Evolutionary conservation across 2,329 filamentous ascomycete species (phyloP).

Genomic region (Fusarium lateritium): DNA sequence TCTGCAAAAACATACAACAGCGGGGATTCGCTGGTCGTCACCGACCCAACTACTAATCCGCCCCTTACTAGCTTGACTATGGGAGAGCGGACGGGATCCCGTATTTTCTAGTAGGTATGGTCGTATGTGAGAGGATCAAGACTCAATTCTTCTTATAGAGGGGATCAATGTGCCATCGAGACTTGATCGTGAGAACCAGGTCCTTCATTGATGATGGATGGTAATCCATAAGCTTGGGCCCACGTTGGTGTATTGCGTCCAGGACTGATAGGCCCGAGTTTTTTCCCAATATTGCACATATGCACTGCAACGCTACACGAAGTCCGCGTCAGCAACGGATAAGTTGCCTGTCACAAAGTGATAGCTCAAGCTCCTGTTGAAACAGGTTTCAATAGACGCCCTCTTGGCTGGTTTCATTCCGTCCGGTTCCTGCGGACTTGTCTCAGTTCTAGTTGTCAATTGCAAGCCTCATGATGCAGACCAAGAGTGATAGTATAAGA

Average conservation of each 20-base stretch:
- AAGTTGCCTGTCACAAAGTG: not conserved
- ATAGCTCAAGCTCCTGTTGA: not conserved
- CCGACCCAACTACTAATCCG: slow-evolving; percentile 28
- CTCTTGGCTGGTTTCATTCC: slow-evolving; percentile 1
- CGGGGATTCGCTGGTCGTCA: slow-evolving; percentile 23
- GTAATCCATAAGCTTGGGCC: slow-evolving; percentile 1
- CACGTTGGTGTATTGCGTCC: slow-evolving; percentile 2
- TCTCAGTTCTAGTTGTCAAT: not conserved
- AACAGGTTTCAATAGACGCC: not conserved
- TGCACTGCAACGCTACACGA: slow-evolving; percentile 24
- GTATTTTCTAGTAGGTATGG: slow-evolving; percentile 28
- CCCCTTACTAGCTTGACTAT: slow-evolving; percentile 19
- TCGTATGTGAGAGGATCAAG: not conserved
- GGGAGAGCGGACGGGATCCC: slow-evolving; percentile 37
- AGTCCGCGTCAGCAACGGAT: slow-evolving; percentile 31
- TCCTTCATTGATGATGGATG: not conserved
- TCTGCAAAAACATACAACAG: slow-evolving; percentile 13
- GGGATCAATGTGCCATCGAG: not conserved
- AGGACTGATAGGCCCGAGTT: slow-evolving; percentile 17
- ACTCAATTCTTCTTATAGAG: not conserved
- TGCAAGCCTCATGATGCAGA: not conserved
- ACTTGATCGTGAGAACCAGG: not conserved
- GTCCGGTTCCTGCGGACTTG: slow-evolving; percentile 18
- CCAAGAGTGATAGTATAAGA: not conserved
- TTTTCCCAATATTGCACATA: not conserved